These are phyloP conservation scores for Closterium sp. DNA, from an alignment of 139 green algal species.

Conservation along the genomic window DNA sequence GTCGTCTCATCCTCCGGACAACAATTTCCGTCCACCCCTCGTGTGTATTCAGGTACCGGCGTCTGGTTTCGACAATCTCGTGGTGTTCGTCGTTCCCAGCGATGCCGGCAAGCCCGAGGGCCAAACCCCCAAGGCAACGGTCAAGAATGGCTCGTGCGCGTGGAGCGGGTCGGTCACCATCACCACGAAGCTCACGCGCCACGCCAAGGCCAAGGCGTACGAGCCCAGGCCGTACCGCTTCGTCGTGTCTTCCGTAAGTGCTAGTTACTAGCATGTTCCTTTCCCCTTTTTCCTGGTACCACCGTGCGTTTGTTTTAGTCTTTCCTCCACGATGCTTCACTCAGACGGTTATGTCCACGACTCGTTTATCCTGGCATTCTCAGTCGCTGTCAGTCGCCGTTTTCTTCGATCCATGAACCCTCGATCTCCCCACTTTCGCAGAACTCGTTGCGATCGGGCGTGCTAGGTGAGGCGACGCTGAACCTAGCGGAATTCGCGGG, in stretches of 20 bases:
- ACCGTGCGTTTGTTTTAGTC: background rate
- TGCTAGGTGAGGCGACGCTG: conserved; percentile 32
- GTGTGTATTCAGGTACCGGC: conserved; percentile 24
- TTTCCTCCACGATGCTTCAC: background rate
- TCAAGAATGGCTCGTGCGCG: conserved; percentile 25
- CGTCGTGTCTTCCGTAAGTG: conserved; percentile 32
- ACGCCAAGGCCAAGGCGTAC: conserved; percentile 23
- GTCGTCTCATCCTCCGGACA: background rate
- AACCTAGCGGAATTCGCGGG: conserved; percentile 35
- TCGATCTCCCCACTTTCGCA: background rate
- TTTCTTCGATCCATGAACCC: background rate
- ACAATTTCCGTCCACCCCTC: background rate
- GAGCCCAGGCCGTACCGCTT: conserved; percentile 17
- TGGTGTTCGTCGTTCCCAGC: conserved; percentile 26
- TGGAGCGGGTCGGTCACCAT: conserved; percentile 37
- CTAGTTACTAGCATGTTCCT: background rate
- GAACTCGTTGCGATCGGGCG: background rate
- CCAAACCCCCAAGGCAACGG: conserved; percentile 10
- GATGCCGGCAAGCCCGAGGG: conserved; percentile 19
- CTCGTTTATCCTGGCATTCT: background rate
- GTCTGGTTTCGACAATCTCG: conserved; percentile 36
- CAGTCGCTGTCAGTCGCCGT: background rate
- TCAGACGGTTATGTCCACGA: background rate
- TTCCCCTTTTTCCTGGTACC: background rate
- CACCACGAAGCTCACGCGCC: conserved; percentile 18